Conservation (phyloP, 176 grass and related monocot genomes). For the Metroxylon sagu region DNA sequence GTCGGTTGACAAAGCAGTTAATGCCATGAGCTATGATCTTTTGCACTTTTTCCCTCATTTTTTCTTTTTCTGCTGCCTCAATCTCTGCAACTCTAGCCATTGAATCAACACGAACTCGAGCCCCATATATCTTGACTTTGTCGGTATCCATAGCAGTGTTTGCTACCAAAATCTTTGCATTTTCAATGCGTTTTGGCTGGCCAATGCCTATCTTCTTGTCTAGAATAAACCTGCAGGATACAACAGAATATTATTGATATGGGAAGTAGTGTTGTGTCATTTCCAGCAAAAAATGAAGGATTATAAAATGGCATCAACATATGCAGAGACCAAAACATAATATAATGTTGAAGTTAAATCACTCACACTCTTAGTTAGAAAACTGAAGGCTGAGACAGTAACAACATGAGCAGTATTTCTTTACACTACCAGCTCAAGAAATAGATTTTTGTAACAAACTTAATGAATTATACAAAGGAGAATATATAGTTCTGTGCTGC, state of each 20-base stretch:
- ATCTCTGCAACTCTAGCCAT: conserved; percentile 93
- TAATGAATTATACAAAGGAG: too few species aligned
- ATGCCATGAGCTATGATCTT: conserved; percentile 87
- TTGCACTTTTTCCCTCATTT: conserved; percentile 94
- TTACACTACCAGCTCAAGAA: too few species aligned
- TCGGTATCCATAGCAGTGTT: conserved; percentile 99
- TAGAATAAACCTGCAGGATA: conserved; percentile 70
- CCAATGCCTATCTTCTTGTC: conserved; percentile 99
- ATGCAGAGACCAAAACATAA: too few species aligned
- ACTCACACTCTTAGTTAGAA: too few species aligned
- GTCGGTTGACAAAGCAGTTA: conserved; percentile 89
- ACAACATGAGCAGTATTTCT: too few species aligned
- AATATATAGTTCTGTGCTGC: too few species aligned
- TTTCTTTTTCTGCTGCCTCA: conserved; percentile 87
- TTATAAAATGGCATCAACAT: too few species aligned
- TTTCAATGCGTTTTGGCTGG: conserved; percentile 85
- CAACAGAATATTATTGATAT: background rate
- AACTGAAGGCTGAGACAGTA: too few species aligned
- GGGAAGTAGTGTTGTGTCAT: too few species aligned
- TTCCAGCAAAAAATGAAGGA: too few species aligned
- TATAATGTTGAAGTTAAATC: too few species aligned
- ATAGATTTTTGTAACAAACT: too few species aligned
- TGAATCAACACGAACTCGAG: conserved; percentile 81
- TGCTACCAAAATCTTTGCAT: conserved; percentile 91
- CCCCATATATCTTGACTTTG: conserved; percentile 97